Conservation (phyloP, 164 flowering plant genomes). For the Piper longum region DNA sequence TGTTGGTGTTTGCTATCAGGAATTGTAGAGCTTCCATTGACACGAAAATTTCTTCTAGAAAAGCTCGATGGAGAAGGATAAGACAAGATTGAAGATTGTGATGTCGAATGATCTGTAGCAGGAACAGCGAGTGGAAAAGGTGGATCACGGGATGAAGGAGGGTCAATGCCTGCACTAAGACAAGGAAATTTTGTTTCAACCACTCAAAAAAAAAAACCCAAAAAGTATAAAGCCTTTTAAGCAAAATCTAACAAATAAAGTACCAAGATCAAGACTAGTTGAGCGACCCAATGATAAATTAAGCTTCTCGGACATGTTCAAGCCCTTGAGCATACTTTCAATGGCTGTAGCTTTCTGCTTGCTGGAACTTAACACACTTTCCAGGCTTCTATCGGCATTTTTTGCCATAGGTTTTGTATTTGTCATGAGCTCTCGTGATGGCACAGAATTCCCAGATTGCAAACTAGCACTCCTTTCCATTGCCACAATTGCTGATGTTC, state of each 20-base stretch:
- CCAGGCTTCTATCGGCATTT: conserved; percentile 80
- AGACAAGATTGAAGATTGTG: conserved; percentile 18
- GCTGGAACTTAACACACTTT: conserved; percentile 88
- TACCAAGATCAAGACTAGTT: conserved; percentile 97
- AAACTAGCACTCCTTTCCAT: conserved; percentile 79
- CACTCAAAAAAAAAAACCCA: conserved; percentile 10
- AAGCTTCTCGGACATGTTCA: conserved; percentile 61
- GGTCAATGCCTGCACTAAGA: conserved; percentile 99
- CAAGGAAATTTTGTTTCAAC: conserved; percentile 36
- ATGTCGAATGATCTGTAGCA: conserved; percentile 27
- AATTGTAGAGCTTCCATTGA: conserved; percentile 45
- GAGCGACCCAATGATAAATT: conserved; percentile 41
- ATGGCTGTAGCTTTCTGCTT: conserved; percentile 93
- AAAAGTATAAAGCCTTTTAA: neutral
- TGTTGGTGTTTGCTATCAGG: conserved; percentile 64
- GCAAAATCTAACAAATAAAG: neutral
- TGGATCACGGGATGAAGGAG: conserved; percentile 98
- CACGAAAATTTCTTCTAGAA: conserved; percentile 36
- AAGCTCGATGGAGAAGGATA: conserved; percentile 26
- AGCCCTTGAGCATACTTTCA: conserved; percentile 89
- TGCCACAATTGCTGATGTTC: conserved; percentile 95
- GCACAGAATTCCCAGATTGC: conserved; percentile 49
- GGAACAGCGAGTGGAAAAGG: conserved; percentile 72
- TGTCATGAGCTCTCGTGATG: conserved; percentile 57
- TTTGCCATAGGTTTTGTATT: conserved; percentile 55